phyloP scores from a whole-genome alignment of 2,329 filamentous ascomycete species.

The Fusarium devonianum region DNA sequence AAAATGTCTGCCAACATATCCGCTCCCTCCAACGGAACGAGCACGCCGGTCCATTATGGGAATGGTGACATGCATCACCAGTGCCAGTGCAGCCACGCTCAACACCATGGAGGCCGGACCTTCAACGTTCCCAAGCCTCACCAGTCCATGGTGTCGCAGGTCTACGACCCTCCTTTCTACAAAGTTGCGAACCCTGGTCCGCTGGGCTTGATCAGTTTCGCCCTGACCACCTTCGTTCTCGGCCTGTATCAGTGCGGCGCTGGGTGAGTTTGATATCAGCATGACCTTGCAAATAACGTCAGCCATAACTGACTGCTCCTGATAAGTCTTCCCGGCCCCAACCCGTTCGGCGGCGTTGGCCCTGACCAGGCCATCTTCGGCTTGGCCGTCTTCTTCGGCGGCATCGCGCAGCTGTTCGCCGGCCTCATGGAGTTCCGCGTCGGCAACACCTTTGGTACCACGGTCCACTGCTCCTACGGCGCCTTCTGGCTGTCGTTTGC shows the following conservation, averaged over 20 bases:
- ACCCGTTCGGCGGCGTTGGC: conserved; percentile 45
- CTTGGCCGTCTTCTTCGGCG: conserved; percentile 61
- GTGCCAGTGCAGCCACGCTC: conserved; percentile 24
- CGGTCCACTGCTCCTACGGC: conserved; percentile 66
- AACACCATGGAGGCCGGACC: conserved; percentile 22
- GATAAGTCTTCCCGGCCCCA: conserved; percentile 44
- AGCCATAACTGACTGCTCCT: not conserved
- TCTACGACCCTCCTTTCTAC: conserved; percentile 45
- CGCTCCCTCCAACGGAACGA: conserved; percentile 34
- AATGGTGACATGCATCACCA: conserved; percentile 24
- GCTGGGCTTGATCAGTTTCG: conserved; percentile 68
- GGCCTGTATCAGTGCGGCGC: conserved; percentile 55
- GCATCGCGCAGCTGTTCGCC: conserved; percentile 71
- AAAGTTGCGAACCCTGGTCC: conserved; percentile 67
- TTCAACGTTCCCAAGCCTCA: conserved; percentile 35
- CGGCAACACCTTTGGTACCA: conserved; percentile 70
- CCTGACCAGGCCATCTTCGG: conserved; percentile 49
- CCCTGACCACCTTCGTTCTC: conserved; percentile 70
- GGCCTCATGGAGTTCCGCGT: conserved; percentile 64
- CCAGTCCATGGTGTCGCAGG: conserved; percentile 48
- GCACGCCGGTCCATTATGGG: conserved; percentile 38
- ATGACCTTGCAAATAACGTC: rapidly evolving
- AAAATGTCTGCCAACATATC: conserved; percentile 32
- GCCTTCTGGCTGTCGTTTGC: conserved; percentile 68
- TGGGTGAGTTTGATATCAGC: conserved; percentile 54